Conservation (phyloP, 495 filamentous ascomycete genomes). For the Trichocladium antarcticum region DNA sequence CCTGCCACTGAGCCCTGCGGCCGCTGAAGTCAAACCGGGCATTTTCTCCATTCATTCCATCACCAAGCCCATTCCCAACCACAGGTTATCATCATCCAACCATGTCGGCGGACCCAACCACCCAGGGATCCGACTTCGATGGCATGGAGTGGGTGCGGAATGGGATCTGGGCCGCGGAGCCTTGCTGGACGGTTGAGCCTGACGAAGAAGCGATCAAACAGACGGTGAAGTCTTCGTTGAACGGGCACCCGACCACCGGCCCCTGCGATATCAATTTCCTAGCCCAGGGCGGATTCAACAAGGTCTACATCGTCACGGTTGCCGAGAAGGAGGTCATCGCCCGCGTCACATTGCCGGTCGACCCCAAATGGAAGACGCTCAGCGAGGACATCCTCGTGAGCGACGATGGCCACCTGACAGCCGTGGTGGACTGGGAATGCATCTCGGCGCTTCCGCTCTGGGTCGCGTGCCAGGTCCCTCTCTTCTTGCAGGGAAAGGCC, state of each 20-base stretch:
- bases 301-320: constrained; percentile 1
- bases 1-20: too few relatives aligned
- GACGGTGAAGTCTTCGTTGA: background rate
- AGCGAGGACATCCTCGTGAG: constrained; percentile 41
- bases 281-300: constrained; percentile 6
- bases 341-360: constrained; percentile 36
- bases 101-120: background rate
- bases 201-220: constrained; percentile 1
- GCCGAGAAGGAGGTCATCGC: constrained; percentile 1
- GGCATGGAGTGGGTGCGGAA: constrained; percentile 1
- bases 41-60: too few relatives aligned
- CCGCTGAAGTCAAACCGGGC: too few relatives aligned
- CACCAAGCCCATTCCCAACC: too few relatives aligned
- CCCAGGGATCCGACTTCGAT: background rate
- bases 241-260: background rate
- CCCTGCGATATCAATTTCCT: constrained; percentile 2
- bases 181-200: constrained; percentile 1
- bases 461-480: constrained; percentile 23
- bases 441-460: constrained; percentile 30
- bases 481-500: constrained; percentile 17
- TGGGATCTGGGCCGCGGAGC: background rate
- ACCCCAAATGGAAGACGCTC: constrained; percentile 35
- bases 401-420: constrained; percentile 22
- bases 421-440: constrained; percentile 40
- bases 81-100: too few relatives aligned